Evolutionary conservation across 495 filamentous ascomycete species (phyloP).

Genomic region (Podospora anserina): DNA sequence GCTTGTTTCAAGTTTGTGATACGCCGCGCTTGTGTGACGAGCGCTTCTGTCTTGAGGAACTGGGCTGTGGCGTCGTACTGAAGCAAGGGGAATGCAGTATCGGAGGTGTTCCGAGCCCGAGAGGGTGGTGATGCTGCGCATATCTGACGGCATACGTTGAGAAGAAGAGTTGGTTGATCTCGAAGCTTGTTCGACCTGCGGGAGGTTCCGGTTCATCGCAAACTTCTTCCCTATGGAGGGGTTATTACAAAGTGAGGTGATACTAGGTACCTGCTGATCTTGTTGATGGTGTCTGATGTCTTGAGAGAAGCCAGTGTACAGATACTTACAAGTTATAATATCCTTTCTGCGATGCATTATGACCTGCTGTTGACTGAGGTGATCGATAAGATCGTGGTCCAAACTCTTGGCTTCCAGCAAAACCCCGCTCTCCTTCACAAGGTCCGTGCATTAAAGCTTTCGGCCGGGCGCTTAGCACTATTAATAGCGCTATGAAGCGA

Average conservation of each 20-base stretch:
- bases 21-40: constrained; percentile 4
- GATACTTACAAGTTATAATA: too few species aligned
- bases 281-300: too few species aligned
- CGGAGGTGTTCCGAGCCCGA: neutral
- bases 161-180: neutral
- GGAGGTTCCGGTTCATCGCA: neutral
- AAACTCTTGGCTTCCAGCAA: neutral
- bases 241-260: neutral
- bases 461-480: constrained; percentile 7
- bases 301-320: too few species aligned
- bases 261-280: too few species aligned
- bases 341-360: too few species aligned
- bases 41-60: neutral
- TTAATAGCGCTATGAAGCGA: neutral
- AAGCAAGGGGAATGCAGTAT: neutral
- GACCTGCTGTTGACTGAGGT: neutral
- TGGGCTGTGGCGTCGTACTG: constrained; percentile 4
- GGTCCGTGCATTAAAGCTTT: constrained; percentile 1
- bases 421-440: neutral
- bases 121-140: neutral
- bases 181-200: neutral
- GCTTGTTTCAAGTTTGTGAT: constrained; percentile 14
- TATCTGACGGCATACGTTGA: neutral
- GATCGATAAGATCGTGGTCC: neutral
- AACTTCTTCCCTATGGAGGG: neutral